Conservation (phyloP, 371 early-diverging fungal species). For the Mucor indicus region DNA sequence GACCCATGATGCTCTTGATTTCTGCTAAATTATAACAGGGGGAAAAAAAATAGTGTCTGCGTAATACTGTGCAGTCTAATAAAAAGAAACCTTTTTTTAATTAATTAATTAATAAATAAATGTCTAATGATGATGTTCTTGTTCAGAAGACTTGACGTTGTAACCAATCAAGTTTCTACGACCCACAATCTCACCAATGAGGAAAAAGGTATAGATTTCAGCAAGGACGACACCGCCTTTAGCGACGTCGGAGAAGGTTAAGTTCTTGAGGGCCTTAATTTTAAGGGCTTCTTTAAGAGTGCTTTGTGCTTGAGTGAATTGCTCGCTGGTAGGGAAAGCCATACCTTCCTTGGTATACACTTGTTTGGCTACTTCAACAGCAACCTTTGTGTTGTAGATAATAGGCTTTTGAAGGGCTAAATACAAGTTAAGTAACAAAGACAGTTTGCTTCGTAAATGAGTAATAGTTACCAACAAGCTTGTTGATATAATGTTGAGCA, state of each 20-base stretch:
- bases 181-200: conserved; percentile 72
- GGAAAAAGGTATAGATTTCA: conserved; percentile 70
- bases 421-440: no score
- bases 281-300: conserved; percentile 47
- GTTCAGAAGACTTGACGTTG: conserved; percentile 44
- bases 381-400: conserved; percentile 64
- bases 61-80: no score
- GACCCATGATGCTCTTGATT: conserved; percentile 21
- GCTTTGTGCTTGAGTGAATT: conserved; percentile 56
- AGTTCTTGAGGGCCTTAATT: conserved; percentile 50
- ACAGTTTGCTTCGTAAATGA: no score
- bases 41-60: no score
- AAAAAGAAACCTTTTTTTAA: no score
- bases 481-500: conserved; percentile 24
- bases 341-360: conserved; percentile 70
- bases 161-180: conserved; percentile 74
- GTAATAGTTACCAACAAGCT: conserved; percentile 29
- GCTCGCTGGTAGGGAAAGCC: conserved; percentile 59
- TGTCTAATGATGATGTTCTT: no score
- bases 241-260: conserved; percentile 40
- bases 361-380: conserved; percentile 67
- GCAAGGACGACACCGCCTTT: conserved; percentile 63
- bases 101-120: no score
- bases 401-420: conserved; percentile 46
- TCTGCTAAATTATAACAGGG: conserved; percentile 5